Evolutionary conservation across 139 green algal genomes (phyloP), one percentile per base, ranked within the genome.

Genomic region (Monoraphidium neglectum): DNA sequence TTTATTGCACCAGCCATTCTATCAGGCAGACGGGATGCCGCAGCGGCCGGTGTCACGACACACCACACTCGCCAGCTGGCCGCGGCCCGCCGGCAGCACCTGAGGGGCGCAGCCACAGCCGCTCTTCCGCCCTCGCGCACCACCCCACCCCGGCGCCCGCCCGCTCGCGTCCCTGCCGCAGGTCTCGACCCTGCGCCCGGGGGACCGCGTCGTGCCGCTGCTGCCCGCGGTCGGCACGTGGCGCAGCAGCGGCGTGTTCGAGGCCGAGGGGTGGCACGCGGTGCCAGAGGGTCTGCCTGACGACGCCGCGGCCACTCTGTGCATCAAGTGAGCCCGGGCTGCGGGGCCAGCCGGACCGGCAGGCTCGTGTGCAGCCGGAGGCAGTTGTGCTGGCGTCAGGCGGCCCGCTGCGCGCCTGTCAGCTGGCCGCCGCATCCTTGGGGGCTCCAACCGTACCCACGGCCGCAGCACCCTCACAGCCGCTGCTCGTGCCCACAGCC

Each of bases 161-260:
- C 0, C 32, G 15, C 1, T 16, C 3, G 32, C 21, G 3, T 23
- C 5, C 57, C 74, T 4, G 4, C 1, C 30, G 40, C 83, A 94
- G 90, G 90, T 95, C 4, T 47, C 66, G 1, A 13, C 37, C 16
- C 67, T 96, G 68, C 36, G 56, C 3, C 53, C 70, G n/a, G 94
- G 92, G 6, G 92, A 96, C 77, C 79, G 82, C 36, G 89, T 94
- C 28, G 86, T 98, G 2, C 93, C 94, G 0, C 43, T 94, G 1
- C 60, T 70, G 6, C 69, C 89, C 10, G 82, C 80, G 0, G 77
- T 85, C 56, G 94, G 94, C 64, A 97, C 92, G 0, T 98, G 94
- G 94, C 78, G 93, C 2, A 72, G 65, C 40, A 30, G 3, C 1
- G 87, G 76, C 2, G 68, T 87, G 2, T 89, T 86, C 51, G 1